Percentiles rank a stretch among this genome's conserved stretches.
Evolutionary conservation across 306 rosid genomes (phyloP).

Genomic region (Medicago ruthenica): DNA sequence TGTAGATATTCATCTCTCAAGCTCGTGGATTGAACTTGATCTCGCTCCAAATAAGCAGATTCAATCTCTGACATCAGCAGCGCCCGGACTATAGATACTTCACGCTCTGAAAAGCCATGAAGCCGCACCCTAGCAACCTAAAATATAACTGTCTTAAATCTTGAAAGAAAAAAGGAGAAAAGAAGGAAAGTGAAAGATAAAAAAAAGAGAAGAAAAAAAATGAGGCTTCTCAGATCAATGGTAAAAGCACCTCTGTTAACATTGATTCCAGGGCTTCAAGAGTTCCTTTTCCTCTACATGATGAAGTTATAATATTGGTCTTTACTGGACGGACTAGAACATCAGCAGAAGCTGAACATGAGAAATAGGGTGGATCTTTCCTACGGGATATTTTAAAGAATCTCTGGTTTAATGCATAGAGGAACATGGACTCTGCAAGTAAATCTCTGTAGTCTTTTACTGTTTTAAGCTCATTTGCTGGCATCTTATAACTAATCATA

Average conservation of each 20-base stretch:
- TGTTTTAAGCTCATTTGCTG: constrained; percentile 73
- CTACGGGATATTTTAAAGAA: constrained; percentile 91
- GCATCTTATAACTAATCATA: constrained; percentile 92
- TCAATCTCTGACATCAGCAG: constrained; percentile 90
- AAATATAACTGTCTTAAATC: constrained; percentile 45
- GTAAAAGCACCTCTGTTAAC: constrained; percentile 78
- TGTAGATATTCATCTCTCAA: constrained; percentile 91
- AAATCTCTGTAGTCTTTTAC: constrained; percentile 85
- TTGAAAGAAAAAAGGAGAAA: constrained; percentile 17
- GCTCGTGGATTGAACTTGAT: constrained; percentile 94
- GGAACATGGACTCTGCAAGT: constrained; percentile 96
- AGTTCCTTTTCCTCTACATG: constrained; percentile 88
- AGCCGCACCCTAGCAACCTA: constrained; percentile 90
- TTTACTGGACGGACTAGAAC: constrained; percentile 82
- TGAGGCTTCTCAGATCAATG: constrained; percentile 31
- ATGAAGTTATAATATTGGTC: constrained; percentile 85
- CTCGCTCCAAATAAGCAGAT: constrained; percentile 97
- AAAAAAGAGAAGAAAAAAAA: constrained; percentile 8
- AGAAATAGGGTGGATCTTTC: constrained; percentile 93
- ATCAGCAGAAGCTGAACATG: constrained; percentile 92
- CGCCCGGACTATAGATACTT: constrained; percentile 79
- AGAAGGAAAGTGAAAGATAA: constrained; percentile 19
- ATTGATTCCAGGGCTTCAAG: constrained; percentile 82
- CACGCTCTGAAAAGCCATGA: constrained; percentile 95
- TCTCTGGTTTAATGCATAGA: constrained; percentile 84